Evolutionary conservation across 2,329 filamentous ascomycete species (phyloP), one percentile per base, ranked within the genome.

Genomic region (Aspergillus puulaauensis): DNA sequence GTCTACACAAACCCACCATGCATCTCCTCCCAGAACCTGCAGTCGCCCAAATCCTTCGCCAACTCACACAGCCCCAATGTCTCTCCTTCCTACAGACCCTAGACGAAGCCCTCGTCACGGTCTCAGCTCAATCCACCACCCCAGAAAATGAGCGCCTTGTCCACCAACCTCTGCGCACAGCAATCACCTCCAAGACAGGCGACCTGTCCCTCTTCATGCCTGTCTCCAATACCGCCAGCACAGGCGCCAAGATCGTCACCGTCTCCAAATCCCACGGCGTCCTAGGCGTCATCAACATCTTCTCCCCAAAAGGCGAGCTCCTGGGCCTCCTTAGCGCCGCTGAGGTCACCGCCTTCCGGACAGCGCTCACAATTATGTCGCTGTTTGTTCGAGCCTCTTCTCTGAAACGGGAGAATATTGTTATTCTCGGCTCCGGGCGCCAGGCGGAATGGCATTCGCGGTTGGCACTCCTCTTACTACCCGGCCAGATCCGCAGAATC

Each of bases 311-410:
- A 21, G 90, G 90, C 43, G 74, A 78, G 11, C 82, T 89, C 0
- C 73, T 84, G 5, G 90, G 88, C 4, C 81, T 93, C 56, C 76
- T 95, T 39, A 88, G 91, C 66, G 89, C 90, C 15, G 83, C 84
- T 58, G 86, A 90, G 46, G 77, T 93, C 33, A 95, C 91, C 0
- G 90, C 89, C 3, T 95, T 93, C 73, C 86, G 91, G 59, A 95
- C 91, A 0, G 89, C 90, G 0, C 79, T 93, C 11, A 86, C 86
- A 1, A 89, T 88, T 4, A 84, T 88, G 54, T 86, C 87, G 24
- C 80, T 91, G 0, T 79, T 91, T 35, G 73, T 76, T 19, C 83
- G 82, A 11, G 9, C n/a, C 39, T 74, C 68, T 56, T 52, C 52
- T 1, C 53, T 72, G 3, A 47, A 52, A 6, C 70, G 68, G 31